Evolutionary conservation across 1,139 yeast genomes (phyloP), one percentile per base, ranked within the genome.

Genomic region (Zygosaccharomyces sapae): DNA sequence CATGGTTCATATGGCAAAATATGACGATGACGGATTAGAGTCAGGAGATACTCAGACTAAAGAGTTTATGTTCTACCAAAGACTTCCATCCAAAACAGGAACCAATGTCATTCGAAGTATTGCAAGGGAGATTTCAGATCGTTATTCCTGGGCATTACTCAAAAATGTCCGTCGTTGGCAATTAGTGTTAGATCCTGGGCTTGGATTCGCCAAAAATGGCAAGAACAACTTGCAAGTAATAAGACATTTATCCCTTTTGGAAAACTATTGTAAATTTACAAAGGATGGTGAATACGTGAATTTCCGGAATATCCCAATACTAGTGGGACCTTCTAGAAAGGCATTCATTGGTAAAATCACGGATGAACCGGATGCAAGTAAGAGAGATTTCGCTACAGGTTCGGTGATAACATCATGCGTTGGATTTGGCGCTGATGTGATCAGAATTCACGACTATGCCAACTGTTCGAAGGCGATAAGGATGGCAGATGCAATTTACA

Each of bases 301-400:
- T 39, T 57, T 65, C 44, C 45, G 56, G n/a, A 69, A 68, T 49
- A 52, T 66, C 38, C 86, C 96, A 1, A 72, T 87, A 52, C 70
- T 92, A 41, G 66, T 90, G 12, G 98, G 97, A 0, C 85, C 97
- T 0, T 86, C 96, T 22, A 75, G 97, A 55, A 92, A 92, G 73
- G 75, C 78, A 59, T 92, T 92, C 60, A 80, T 92, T 58, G 97
- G 96, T 1, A 74, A 78, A 0, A 68, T 88, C 25, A 83, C 90
- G 0, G 59, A 65, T 18, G 72, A 66, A 27, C 57, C 55, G 10
- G 59, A 62, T 2, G 80, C 96, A 0, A 54, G 67, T 0, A 80
- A 83, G 30, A 74, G 97, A 53, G 80, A 80, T 3, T 69, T 81
- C 47, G 92, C 94, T 12, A 88, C 97, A 0, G 83, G 83, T 9